Percentiles rank a stretch among this genome's conserved stretches.
phyloP scores from a whole-genome alignment of 2,329 filamentous ascomycete genomes.

The Juglanconis oblonga region DNA sequence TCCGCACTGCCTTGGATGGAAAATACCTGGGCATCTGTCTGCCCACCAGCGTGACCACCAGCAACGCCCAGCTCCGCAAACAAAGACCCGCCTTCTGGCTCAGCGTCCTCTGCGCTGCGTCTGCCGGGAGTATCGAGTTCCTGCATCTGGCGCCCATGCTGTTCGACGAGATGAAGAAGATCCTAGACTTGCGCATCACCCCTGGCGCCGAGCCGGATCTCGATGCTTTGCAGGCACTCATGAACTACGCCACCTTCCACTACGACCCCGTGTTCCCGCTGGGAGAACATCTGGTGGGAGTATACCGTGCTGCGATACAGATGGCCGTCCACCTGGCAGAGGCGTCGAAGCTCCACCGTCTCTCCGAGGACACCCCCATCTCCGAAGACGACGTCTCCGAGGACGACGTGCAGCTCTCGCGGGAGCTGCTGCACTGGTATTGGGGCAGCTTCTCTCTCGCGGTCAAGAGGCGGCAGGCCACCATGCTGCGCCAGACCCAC shows the following conservation, averaged over 20 bases:
- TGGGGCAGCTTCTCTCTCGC: conserved; percentile 8
- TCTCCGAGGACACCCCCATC: background rate
- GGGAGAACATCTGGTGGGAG: background rate
- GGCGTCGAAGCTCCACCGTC: conserved; percentile 1
- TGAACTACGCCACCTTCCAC: conserved; percentile 3
- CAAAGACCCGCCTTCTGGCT: conserved; percentile 10
- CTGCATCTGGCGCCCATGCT: background rate
- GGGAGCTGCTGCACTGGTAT: conserved; percentile 12
- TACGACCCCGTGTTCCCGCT: background rate
- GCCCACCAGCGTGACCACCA: background rate
- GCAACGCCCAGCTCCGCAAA: background rate
- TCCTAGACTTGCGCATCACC: background rate
- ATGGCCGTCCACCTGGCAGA: conserved; percentile 3
- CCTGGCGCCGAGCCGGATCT: background rate
- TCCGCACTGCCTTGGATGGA: conserved; percentile 1
- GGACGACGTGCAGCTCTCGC: conserved; percentile 1
- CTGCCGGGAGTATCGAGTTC: conserved; percentile 1
- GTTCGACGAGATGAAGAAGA: background rate
- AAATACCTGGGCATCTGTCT: conserved; percentile 4
- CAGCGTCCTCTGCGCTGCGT: conserved; percentile 15
- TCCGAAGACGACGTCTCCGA: conserved; percentile 3
- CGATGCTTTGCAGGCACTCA: conserved; percentile 3
- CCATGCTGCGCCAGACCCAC: background rate
- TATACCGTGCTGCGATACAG: background rate
- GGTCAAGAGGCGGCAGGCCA: conserved; percentile 3